These are phyloP conservation scores for Didymella segeticola DNA, from an alignment of 2,329 filamentous ascomycete species.

Conservation along the genomic window DNA sequence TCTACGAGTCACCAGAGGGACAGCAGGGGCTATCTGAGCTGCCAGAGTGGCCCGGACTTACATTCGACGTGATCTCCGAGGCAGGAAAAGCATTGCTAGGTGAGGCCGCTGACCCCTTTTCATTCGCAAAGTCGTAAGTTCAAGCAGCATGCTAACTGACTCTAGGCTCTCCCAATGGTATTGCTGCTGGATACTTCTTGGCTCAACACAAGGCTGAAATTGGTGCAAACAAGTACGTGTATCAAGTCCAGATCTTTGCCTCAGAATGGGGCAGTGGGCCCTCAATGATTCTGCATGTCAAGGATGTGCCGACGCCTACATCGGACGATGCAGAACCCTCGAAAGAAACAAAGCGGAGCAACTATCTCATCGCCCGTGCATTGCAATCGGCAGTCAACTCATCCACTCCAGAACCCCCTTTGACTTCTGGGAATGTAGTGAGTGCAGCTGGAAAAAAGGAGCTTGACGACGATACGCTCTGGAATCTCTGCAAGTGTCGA, in stretches of 20 bases:
- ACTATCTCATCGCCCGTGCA: not conserved
- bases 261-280: not conserved
- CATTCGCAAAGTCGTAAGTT: no score
- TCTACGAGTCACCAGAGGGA: not conserved
- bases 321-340: not conserved
- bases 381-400: not conserved
- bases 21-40: not conserved
- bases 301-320: not conserved
- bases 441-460: not conserved
- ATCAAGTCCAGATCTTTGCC: conserved; percentile 4
- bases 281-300: conserved; percentile 1
- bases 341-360: not conserved
- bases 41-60: not conserved
- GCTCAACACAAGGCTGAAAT: conserved; percentile 17
- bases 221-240: conserved; percentile 9
- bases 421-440: not conserved
- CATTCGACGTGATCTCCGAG: not conserved
- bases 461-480: not conserved
- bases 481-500: not conserved
- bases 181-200: conserved; percentile 8
- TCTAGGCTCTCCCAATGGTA: conserved; percentile 13
- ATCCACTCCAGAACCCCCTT: not conserved
- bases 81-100: conserved; percentile 15
- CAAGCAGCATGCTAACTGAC: not conserved
- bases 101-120: not conserved